Evolutionary conservation across 176 grass and related monocot genomes (phyloP), one percentile per base, ranked within the genome.

Genomic region (Calamus simplicifolius): DNA sequence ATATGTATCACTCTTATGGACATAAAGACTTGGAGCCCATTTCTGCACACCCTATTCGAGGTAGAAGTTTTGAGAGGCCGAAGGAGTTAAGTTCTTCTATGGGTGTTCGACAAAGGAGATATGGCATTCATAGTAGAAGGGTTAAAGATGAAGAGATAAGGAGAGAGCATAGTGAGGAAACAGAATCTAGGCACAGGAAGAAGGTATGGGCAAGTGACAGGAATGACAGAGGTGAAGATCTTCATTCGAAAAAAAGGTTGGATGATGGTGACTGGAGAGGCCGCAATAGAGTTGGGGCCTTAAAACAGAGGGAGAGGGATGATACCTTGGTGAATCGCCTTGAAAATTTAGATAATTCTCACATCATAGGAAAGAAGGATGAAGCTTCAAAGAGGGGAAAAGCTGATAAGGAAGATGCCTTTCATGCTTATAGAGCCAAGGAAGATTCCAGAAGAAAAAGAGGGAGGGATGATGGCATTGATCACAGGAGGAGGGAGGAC

Each of bases 321-420:
- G 84, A 89, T 74, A 28, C 59, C 50, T 63, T 74, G 69, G 53
- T 85, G 60, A 77, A 68, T 67, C 75, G 61, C 50, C 82, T 52
- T 62, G 87, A 85, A 70, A 79, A 27, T 66, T 75, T 75, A 57
- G 82, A 90, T 57, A 79, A 93, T 76, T 69, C 81, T 66, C 62
- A 81, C 54, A 83, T 91, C 48, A 91, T 83, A 63, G 92, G 84
- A 80, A 81, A 75, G 62, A 92, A 82, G 73, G 88, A 98, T 18
- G 87, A 89, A 72, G 70, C 60, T 52, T 56, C 70, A 68, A 69
- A 77, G 70, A 98, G 84, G 68, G 75, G 75, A 56, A 92, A 98
- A 76, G 48, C 71, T 61, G 88, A 85, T 49, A 92, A 69, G 75
- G 79, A 92, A 63, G 87, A 85, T 27, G 16, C 30, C 49, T 51